These are phyloP conservation scores for Candida arabinofermentans DNA, from an alignment of 805 yeast genomes.

Conservation along the genomic window DNA sequence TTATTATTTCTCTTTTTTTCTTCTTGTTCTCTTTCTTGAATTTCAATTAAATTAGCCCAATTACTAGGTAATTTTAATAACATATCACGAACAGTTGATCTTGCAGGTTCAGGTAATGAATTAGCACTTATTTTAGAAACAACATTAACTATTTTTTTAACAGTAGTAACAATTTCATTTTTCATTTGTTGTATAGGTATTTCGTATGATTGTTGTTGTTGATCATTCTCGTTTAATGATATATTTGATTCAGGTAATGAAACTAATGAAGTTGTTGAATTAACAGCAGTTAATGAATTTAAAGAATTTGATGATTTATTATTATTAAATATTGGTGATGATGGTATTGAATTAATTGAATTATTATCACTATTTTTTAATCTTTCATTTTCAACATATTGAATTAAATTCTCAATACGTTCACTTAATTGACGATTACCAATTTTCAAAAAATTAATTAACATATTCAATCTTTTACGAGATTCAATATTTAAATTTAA, in stretches of 20 bases:
- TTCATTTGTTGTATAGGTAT: constrained; percentile 47
- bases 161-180: constrained; percentile 81
- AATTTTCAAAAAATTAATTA: constrained; percentile 71
- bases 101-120: constrained; percentile 71
- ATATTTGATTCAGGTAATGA: constrained; percentile 8
- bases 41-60: constrained; percentile 46
- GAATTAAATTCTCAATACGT: constrained; percentile 53
- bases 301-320: constrained; percentile 5
- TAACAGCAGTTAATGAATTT: constrained; percentile 16
- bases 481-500: constrained; percentile 52
- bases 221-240: background rate
- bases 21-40: constrained; percentile 19
- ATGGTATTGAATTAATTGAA: constrained; percentile 1
- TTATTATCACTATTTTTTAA: constrained; percentile 7
- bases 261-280: constrained; percentile 14
- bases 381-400: constrained; percentile 25
- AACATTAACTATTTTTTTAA: constrained; percentile 80
- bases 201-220: constrained; percentile 10
- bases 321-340: background rate
- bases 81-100: constrained; percentile 75
- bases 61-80: constrained; percentile 70
- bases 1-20: constrained; percentile 6
- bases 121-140: constrained; percentile 82
- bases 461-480: constrained; percentile 68
- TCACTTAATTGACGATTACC: constrained; percentile 75